A percentile compares a stretch with the other conserved stretches of the same genome.
Evolutionary conservation across 2,329 filamentous ascomycete genomes (phyloP).

Genomic region (Raffaelea deltoideospora): DNA sequence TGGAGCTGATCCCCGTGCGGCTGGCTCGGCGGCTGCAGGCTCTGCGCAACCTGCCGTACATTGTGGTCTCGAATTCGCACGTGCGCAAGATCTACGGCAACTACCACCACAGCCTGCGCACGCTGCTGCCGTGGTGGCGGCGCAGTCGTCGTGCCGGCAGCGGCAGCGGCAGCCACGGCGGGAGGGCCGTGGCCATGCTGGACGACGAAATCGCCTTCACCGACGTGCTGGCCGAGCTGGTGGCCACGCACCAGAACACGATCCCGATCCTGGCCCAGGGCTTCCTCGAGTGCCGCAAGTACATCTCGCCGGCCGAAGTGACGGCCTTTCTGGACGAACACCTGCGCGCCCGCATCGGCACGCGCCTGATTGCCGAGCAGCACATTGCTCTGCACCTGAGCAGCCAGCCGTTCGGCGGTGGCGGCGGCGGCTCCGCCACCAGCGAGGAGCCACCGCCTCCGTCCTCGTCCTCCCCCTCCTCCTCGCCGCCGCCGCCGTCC

Average conservation of each 20-base stretch:
- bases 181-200: constrained; percentile 56
- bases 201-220: constrained; percentile 88
- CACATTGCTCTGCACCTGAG: constrained; percentile 78
- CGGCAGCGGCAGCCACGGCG: constrained; percentile 1
- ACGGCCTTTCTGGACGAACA: constrained; percentile 88
- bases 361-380: constrained; percentile 85
- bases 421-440: no score
- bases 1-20: constrained; percentile 79
- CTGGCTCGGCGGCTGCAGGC: constrained; percentile 90
- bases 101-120: constrained; percentile 85
- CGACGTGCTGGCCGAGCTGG: constrained; percentile 85
- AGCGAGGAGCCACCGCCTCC: constrained; percentile 28
- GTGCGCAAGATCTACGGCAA: constrained; percentile 92
- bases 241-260: constrained; percentile 85
- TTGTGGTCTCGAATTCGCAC: constrained; percentile 95
- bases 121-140: constrained; percentile 67
- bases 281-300: constrained; percentile 84
- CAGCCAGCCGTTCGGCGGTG: constrained; percentile 45
- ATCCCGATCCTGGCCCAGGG: constrained; percentile 85
- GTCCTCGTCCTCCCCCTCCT: constrained; percentile 14
- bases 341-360: constrained; percentile 84
- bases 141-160: no score
- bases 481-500: constrained; percentile 6
- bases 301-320: constrained; percentile 71
- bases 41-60: constrained; percentile 85